Conservation (phyloP, 257 asterid genomes). For the Solanum commersonii region DNA sequence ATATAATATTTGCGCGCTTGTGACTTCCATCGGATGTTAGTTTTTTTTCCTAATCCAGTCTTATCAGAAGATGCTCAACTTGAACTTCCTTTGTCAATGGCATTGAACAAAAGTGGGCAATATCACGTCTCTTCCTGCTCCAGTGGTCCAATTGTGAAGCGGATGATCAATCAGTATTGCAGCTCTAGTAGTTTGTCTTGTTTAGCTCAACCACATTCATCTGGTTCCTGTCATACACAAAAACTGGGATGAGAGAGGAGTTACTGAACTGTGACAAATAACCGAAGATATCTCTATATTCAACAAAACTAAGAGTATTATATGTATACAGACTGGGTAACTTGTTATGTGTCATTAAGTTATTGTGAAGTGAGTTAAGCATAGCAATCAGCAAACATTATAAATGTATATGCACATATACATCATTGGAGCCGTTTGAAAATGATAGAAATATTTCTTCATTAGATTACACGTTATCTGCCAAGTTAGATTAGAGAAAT, state of each 20-base stretch:
- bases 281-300: not conserved
- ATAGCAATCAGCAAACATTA: not conserved
- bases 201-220: conserved; percentile 73
- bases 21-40: not conserved
- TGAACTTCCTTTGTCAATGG: conserved; percentile 94
- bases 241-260: conserved; percentile 30
- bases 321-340: not conserved
- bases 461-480: not conserved
- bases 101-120: conserved; percentile 12
- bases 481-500: not conserved
- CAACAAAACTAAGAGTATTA: not conserved
- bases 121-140: conserved; percentile 65
- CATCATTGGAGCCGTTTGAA: not conserved
- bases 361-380: too few relatives aligned
- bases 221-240: conserved; percentile 68
- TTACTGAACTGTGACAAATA: not conserved
- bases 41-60: conserved; percentile 38
- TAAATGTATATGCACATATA: not conserved
- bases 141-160: conserved; percentile 69
- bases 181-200: conserved; percentile 48
- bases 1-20: not conserved
- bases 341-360: not conserved
- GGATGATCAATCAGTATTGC: conserved; percentile 41
- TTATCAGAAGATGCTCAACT: conserved; percentile 60
- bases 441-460: not conserved